Evolutionary conservation across 129 eudicot genomes (phyloP), one percentile per base, ranked within the genome.

Genomic region (Dittrichia graveolens): DNA sequence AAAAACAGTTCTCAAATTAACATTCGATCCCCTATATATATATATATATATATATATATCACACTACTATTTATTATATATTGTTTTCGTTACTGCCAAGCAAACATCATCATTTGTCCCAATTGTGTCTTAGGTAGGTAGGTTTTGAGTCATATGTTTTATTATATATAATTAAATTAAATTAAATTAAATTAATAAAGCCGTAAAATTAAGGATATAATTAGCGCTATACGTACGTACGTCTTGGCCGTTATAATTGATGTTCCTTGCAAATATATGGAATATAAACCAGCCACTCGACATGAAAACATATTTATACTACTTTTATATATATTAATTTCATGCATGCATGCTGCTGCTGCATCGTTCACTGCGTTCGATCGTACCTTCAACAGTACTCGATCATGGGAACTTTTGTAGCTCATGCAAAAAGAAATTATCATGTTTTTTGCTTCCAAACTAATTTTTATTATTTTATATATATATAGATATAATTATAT

Each of bases 231-330:
- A 19, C 42, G n/a, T n/a, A n/a, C n/a, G n/a, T n/a, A n/a, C n/a
- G n/a, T n/a, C 35, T 62, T 49, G 71, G 42, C n/a, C n/a, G n/a
- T n/a, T 49, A 74, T 72, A 58, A 72, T 14, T 72, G 45, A 72
- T 58, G 77, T 52, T 41, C 60, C 62, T 38, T 69, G 43, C 68
- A 45, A 34, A 43, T 45, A 44, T 7, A 43, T 34, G 5, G 9
- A 57, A 13, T 38, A 72, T 31, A 13, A 72, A 16, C 48, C 37
- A 68, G 38, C 48, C 49, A 18, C 7, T 63, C 69, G 69, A 63
- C 38, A 69, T 53, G 62, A 38, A 52, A 55, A 39, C 45, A 63
- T 40, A 63, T 41, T 40, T 40, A 15, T 54, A 34, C n/a, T 69
- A 2, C 52, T 50, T 52, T 52, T 69, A 3, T n/a, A n/a, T 37